Percentiles rank a stretch among this genome's conserved stretches.
phyloP scores from a whole-genome alignment of 2,329 filamentous ascomycete genomes.

The Fusarium redolens region DNA sequence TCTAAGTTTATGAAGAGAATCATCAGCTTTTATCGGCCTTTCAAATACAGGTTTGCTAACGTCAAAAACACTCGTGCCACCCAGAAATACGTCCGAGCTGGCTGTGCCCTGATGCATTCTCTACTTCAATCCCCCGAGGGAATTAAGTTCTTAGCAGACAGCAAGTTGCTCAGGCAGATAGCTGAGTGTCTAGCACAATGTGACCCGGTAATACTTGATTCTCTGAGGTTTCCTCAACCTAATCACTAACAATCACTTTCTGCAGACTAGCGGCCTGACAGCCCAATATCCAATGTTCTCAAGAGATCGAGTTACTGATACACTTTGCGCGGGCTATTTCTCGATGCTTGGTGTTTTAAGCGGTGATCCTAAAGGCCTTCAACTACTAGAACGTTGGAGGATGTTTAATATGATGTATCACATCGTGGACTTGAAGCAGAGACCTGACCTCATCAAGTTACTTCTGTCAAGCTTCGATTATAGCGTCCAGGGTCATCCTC shows the following conservation, averaged over 20 bases:
- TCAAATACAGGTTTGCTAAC: constrained; percentile 95
- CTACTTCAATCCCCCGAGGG: constrained; percentile 89
- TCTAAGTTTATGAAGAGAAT: constrained; percentile 97
- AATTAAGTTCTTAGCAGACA: constrained; percentile 85
- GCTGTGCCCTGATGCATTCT: constrained; percentile 88
- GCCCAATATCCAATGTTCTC: constrained; percentile 92
- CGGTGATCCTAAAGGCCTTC: constrained; percentile 82
- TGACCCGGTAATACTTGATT: constrained; percentile 73
- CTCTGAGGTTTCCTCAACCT: background rate
- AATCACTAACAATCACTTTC: constrained; percentile 29
- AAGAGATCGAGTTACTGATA: constrained; percentile 83
- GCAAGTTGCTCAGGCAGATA: constrained; percentile 92
- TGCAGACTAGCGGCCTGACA: constrained; percentile 75
- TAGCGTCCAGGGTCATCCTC: constrained; percentile 85
- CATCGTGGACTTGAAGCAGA: constrained; percentile 90
- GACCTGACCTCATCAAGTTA: constrained; percentile 90
- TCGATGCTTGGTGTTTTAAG: constrained; percentile 90
- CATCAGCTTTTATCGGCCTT: constrained; percentile 94
- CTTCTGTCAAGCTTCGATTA: constrained; percentile 95
- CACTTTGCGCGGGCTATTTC: constrained; percentile 92
- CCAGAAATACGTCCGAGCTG: constrained; percentile 91
- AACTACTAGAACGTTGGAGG: constrained; percentile 94
- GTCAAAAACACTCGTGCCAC: constrained; percentile 91
- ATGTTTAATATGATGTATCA: constrained; percentile 99
- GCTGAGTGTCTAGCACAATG: constrained; percentile 96